phyloP scores from a whole-genome alignment of 805 yeast genomes.

The Starmerella sp. region DNA sequence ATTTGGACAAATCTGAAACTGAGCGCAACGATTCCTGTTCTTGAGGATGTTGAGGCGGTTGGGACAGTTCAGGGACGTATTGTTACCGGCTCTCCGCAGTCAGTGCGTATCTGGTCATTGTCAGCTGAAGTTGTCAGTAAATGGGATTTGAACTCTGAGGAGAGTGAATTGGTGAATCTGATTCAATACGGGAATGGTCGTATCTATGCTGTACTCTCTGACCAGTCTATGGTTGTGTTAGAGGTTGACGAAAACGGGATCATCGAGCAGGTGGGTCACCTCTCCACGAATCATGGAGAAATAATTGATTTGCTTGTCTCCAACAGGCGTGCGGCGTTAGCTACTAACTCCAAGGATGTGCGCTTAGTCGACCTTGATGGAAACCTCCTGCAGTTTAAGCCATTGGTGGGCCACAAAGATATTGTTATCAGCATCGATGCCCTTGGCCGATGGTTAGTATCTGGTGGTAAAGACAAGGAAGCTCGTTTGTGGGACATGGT shows the following conservation, averaged over 20 bases:
- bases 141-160: slow-evolving; percentile 18
- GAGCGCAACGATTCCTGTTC: slow-evolving; percentile 55
- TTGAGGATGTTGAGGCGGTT: slow-evolving; percentile 38
- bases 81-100: slow-evolving; percentile 16
- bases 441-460: slow-evolving; percentile 79
- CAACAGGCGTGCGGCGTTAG: slow-evolving; percentile 61
- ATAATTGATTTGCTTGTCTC: slow-evolving; percentile 78
- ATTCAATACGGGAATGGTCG: background rate
- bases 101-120: slow-evolving; percentile 19
- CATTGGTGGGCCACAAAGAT: slow-evolving; percentile 76
- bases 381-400: slow-evolving; percentile 32
- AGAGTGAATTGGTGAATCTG: slow-evolving; percentile 16
- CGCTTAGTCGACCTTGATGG: slow-evolving; percentile 45
- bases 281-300: slow-evolving; percentile 93
- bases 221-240: slow-evolving; percentile 62
- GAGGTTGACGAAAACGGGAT: slow-evolving; percentile 24
- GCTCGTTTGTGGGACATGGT: slow-evolving; percentile 69
- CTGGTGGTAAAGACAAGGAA: slow-evolving; percentile 81
- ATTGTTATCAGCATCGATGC: slow-evolving; percentile 70
- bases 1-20: slow-evolving; percentile 38
- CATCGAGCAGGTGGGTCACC: slow-evolving; percentile 13
- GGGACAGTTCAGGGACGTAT: slow-evolving; percentile 27
- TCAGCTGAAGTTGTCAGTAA: slow-evolving; percentile 16
- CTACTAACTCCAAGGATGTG: slow-evolving; percentile 86
- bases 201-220: slow-evolving; percentile 41